These are phyloP conservation scores for Adansonia rubrostipa DNA, from an alignment of 441 rosid species.

Conservation along the genomic window DNA sequence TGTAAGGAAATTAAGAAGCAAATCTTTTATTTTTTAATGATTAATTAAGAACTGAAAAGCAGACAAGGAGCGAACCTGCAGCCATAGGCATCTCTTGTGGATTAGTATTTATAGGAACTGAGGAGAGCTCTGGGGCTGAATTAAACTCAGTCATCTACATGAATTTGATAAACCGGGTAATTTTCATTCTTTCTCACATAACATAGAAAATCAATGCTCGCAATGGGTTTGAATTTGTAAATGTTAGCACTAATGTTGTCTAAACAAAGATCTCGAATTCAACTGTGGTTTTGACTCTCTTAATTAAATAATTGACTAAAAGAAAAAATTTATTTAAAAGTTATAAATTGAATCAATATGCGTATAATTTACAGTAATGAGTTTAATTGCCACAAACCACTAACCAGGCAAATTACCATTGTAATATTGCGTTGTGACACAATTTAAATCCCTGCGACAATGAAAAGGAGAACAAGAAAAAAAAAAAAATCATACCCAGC, in stretches of 20 bases:
- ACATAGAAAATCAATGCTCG: not conserved
- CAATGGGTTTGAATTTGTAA: no score
- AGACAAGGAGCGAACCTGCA: not conserved
- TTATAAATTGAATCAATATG: no score
- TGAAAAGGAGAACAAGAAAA: not conserved
- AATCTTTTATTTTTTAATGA: not conserved
- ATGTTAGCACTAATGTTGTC: not conserved
- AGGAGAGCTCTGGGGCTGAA: conserved; percentile 45
- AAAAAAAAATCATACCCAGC: conserved; percentile 56
- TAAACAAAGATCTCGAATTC: not conserved
- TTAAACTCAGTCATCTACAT: conserved; percentile 73
- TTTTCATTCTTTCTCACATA: not conserved
- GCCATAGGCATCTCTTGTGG: conserved; percentile 17
- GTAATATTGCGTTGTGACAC: no score
- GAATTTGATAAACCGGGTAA: not conserved
- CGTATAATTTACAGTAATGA: no score
- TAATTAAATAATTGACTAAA: not conserved
- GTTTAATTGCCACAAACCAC: no score
- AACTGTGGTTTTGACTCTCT: not conserved
- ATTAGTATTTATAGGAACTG: conserved; percentile 34
- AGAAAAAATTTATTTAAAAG: not conserved
- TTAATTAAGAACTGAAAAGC: no score
- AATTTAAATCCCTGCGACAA: no score
- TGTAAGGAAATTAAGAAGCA: not conserved
- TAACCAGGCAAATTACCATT: no score